Evolutionary conservation across 108 stramenopile genomes (phyloP), one percentile per base, ranked within the genome.

Genomic region (Discostella stelligeroides): DNA sequence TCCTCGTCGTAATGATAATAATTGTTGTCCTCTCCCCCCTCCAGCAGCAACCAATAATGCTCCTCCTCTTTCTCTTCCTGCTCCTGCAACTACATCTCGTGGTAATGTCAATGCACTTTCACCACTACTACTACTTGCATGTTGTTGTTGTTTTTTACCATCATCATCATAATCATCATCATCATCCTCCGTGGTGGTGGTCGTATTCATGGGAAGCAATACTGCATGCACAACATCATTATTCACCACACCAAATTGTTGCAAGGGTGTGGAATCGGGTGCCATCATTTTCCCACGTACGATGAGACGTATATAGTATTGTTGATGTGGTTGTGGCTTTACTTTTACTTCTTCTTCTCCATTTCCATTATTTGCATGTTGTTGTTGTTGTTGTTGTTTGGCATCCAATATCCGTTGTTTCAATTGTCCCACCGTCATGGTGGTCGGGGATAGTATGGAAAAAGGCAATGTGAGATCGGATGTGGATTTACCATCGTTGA

Each of bases 171-270:
- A 27, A 50, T 12, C 17, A 30, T 1, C 39, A 58, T 7, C 14
- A n/a, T 3, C 39, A 48, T 29, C 40, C 49, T 25, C 50, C n/a
- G 7, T 6, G 39, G 14, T n/a, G 72, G 69, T 45, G 74, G 59
- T 5, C 56, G 18, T 7, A 70, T 75, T 51, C 75, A 74, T 47
- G 63, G 75, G 7, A 68, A 75, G 7, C 70, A 93, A 29, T 0
- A 94, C 88, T 24, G 85, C 89, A 71, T 94, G 92, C 8, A 94
- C 76, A 2, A 88, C 89, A 74, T 86, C 85, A 20, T 58, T 55
- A 28, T 86, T 54, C n/a, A 63, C 48, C 25, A 89, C 60, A 21
- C 23, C 15, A 56, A 94, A 88, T 23, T 73, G 68, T 13, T 63
- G 51, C 25, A 94, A 37, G 11, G 79, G 43, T 0, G 86, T 47